Percentiles rank a stretch among this genome's conserved stretches.
phyloP scores from a whole-genome alignment of 257 asterid genomes.

The Capsicum pubescens region DNA sequence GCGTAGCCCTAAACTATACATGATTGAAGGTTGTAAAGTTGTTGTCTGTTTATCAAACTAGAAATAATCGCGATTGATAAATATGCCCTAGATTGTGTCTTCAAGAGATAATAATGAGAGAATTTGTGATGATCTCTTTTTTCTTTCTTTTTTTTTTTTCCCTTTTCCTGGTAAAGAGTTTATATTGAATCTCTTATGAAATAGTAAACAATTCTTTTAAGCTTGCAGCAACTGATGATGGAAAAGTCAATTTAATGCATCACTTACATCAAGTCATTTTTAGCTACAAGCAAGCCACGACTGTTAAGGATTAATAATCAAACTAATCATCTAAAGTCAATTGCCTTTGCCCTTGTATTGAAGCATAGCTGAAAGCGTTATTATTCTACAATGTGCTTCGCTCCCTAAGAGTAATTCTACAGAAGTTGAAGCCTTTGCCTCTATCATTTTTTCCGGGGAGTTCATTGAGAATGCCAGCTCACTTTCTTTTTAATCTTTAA shows the following conservation, averaged over 20 bases:
- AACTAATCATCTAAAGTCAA: not conserved
- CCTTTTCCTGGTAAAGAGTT: not conserved
- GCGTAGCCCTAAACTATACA: not conserved
- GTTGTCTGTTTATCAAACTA: not conserved
- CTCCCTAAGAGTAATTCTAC: not conserved
- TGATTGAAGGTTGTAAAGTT: not conserved
- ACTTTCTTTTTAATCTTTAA: constrained; percentile 8
- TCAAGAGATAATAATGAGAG: constrained; percentile 10
- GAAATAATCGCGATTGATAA: not conserved
- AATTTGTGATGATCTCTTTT: not conserved
- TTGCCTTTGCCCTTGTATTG: constrained; percentile 5
- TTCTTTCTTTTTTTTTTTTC: not conserved
- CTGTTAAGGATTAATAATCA: not conserved
- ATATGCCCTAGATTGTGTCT: not conserved
- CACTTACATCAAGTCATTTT: not conserved
- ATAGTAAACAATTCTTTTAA: constrained; percentile 1
- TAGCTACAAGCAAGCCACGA: constrained; percentile 17
- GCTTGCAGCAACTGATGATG: not conserved
- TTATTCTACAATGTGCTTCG: not conserved
- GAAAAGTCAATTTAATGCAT: not conserved
- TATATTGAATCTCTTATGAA: not conserved
- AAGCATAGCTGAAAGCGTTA: not conserved
- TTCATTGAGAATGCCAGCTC: not conserved
- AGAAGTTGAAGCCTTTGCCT: not conserved
- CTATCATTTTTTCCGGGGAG: not conserved